Evolutionary conservation across 768 basidiomycete species (phyloP).

Genomic region (Lactifluus echinatus): DNA sequence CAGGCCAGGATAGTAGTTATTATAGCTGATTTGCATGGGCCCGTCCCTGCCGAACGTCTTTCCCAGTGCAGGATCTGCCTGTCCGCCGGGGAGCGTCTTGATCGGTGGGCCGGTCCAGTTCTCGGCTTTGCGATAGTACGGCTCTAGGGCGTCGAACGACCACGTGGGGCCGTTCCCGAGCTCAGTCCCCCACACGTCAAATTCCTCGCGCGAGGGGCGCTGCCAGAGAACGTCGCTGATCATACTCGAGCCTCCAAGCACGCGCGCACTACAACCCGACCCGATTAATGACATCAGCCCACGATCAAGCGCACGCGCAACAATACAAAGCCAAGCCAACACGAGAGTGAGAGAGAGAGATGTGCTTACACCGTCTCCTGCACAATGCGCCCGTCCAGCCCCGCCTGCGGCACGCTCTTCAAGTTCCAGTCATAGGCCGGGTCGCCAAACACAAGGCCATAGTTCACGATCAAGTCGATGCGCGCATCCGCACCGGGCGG

Average conservation of each 20-base stretch:
- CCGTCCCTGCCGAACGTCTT: slow-evolving; percentile 6
- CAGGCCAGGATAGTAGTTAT: slow-evolving; percentile 16
- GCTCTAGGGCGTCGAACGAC: slow-evolving; percentile 15
- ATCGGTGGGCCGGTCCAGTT: slow-evolving; percentile 17
- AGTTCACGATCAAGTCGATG: slow-evolving; percentile 14
- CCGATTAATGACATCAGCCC: not conserved
- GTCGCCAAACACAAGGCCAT: slow-evolving; percentile 16
- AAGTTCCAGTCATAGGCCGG: slow-evolving; percentile 13
- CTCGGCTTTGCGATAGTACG: slow-evolving; percentile 17
- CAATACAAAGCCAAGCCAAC: not conserved
- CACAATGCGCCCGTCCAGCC: slow-evolving; percentile 13
- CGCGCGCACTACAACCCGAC: slow-evolving; percentile 4
- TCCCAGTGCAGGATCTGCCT: slow-evolving; percentile 1
- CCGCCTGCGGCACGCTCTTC: slow-evolving; percentile 17
- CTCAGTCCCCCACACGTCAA: slow-evolving; percentile 15
- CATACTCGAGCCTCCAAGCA: slow-evolving; percentile 19
- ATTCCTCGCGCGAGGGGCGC: slow-evolving; percentile 17
- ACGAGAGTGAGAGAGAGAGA: not conserved
- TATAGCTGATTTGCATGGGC: slow-evolving; percentile 18
- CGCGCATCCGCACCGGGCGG: slow-evolving; percentile 13
- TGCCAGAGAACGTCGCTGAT: slow-evolving; percentile 20
- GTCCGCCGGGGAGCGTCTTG: slow-evolving; percentile 10
- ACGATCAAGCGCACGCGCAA: not conserved
- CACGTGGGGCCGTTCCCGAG: slow-evolving; percentile 14
- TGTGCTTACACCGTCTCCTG: slow-evolving; percentile 12